Percentiles rank a stretch among this genome's conserved stretches.
Conservation (phyloP, 2,329 filamentous ascomycete species). For the Aspergillus sp. region DNA sequence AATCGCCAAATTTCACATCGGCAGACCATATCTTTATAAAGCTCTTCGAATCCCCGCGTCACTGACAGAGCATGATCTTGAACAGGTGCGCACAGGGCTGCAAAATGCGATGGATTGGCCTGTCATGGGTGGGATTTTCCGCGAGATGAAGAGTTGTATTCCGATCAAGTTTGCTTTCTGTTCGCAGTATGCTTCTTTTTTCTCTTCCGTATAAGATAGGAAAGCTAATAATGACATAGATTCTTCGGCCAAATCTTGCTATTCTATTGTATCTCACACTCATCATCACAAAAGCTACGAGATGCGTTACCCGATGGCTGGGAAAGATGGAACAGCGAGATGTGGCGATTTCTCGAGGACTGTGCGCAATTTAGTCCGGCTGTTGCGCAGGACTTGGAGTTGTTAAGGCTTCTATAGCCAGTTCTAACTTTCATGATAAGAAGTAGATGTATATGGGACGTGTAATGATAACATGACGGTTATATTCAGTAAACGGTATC, state of each 20-base stretch:
- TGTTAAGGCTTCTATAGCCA: conserved; percentile 26
- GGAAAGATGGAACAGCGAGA: conserved; percentile 37
- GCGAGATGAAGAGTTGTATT: conserved; percentile 37
- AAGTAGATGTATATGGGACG: not conserved
- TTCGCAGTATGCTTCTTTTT: conserved; percentile 23
- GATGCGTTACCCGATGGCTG: conserved; percentile 32
- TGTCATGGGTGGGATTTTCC: conserved; percentile 31
- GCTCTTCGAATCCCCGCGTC: conserved; percentile 32
- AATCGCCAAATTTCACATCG: conserved; percentile 37
- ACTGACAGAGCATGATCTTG: conserved; percentile 34
- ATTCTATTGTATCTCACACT: conserved; percentile 37
- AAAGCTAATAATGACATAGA: conserved; percentile 10
- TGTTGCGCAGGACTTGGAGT: conserved; percentile 34
- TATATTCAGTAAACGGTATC: too few species aligned
- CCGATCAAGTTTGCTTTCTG: conserved; percentile 38
- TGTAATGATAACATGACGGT: not conserved
- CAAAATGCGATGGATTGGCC: conserved; percentile 39
- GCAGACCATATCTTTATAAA: conserved; percentile 37
- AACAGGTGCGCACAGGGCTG: conserved; percentile 33
- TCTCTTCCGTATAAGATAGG: not conserved
- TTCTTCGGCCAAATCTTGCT: conserved; percentile 39
- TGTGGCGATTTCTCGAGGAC: conserved; percentile 35
- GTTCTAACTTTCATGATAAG: not conserved
- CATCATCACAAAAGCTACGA: conserved; percentile 27
- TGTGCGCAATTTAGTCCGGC: conserved; percentile 33